A percentile compares a stretch with the other conserved stretches of the same genome.
Evolutionary conservation across 495 filamentous ascomycete species (phyloP).

Genomic region (Penicillium lividum): DNA sequence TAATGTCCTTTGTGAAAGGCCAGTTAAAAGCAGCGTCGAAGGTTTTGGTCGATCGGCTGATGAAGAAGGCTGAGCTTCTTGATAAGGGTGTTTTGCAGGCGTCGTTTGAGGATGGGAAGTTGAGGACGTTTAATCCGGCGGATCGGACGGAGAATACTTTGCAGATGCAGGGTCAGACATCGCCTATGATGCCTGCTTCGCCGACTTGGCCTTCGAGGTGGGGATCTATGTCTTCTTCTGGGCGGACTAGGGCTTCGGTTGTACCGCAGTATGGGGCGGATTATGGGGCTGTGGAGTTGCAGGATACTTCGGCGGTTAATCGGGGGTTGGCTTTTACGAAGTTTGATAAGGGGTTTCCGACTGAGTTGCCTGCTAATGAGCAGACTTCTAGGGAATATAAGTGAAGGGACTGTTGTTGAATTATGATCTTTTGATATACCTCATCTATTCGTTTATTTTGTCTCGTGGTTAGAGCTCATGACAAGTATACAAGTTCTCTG

Average conservation of each 20-base stretch:
- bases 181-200: not conserved
- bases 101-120: slow-evolving; percentile 28
- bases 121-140: slow-evolving; percentile 32
- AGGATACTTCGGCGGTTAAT: not conserved
- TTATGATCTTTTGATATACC: too few species aligned
- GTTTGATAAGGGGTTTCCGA: slow-evolving; percentile 4
- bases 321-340: not conserved
- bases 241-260: not conserved
- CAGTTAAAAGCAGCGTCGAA: slow-evolving; percentile 71
- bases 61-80: slow-evolving; percentile 55
- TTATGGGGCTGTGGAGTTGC: slow-evolving; percentile 2
- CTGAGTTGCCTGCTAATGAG: slow-evolving; percentile 6
- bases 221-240: slow-evolving; percentile 2
- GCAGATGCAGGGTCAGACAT: not conserved
- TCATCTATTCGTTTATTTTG: too few species aligned
- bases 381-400: not conserved
- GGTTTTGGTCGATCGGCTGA: slow-evolving; percentile 63
- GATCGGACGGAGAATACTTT: slow-evolving; percentile 14
- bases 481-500: slow-evolving; percentile 41
- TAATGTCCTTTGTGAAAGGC: slow-evolving; percentile 71
- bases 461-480: slow-evolving; percentile 29
- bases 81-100: slow-evolving; percentile 32
- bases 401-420: not conserved
- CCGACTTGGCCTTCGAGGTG: not conserved
- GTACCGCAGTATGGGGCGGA: not conserved